These are phyloP conservation scores for Wickerhamiella nectarea DNA, from an alignment of 805 yeast species.

Conservation along the genomic window DNA sequence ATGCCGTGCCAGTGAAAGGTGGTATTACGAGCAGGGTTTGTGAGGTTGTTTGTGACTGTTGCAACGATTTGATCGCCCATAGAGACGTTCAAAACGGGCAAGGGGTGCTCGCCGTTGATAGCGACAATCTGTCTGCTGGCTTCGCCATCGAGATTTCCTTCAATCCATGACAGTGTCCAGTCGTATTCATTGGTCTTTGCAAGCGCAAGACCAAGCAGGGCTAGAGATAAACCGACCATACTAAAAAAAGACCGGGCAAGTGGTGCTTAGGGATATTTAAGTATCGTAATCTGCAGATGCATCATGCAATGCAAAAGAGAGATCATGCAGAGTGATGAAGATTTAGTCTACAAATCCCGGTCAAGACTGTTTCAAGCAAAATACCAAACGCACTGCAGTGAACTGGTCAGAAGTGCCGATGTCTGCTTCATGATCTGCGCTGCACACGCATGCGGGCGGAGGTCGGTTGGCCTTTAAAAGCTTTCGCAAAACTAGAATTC, in stretches of 20 bases:
- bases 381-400: too few species aligned
- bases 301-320: background rate
- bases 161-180: conserved; percentile 25
- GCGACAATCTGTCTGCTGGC: conserved; percentile 40
- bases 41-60: conserved; percentile 63
- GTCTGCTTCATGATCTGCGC: background rate
- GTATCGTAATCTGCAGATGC: background rate
- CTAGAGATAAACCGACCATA: background rate
- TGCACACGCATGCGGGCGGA: too few species aligned
- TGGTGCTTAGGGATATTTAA: background rate
- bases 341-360: too few species aligned
- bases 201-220: background rate
- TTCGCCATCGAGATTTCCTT: conserved; percentile 44
- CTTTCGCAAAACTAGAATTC: too few species aligned
- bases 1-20: conserved; percentile 89
- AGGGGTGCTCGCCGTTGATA: conserved; percentile 63
- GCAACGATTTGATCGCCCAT: conserved; percentile 69
- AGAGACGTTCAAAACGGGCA: conserved; percentile 67
- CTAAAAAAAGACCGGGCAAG: background rate
- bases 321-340: background rate
- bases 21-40: conserved; percentile 42
- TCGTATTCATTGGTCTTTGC: conserved; percentile 21
- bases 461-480: too few species aligned
- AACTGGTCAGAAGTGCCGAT: too few species aligned
- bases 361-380: too few species aligned